phyloP scores from a whole-genome alignment of 495 filamentous ascomycete species.

The Hypoxylon intermedium region DNA sequence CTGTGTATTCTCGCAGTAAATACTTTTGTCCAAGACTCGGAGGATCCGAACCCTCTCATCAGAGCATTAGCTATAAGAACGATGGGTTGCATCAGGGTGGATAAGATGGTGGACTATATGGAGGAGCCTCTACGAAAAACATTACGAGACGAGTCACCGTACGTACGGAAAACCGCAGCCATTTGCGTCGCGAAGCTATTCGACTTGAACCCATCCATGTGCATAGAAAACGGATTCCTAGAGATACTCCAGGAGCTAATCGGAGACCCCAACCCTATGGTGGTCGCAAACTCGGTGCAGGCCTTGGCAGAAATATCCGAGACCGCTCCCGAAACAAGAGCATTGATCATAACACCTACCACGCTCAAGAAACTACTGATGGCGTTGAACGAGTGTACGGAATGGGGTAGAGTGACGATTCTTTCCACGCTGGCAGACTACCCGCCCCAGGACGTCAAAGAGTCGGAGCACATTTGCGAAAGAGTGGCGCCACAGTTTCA shows the following conservation, averaged over 20 bases:
- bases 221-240: slow-evolving; percentile 94
- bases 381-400: slow-evolving; percentile 97
- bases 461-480: slow-evolving; percentile 98
- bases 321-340: slow-evolving; percentile 86
- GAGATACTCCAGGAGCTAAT: slow-evolving; percentile 97
- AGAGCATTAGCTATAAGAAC: slow-evolving; percentile 94
- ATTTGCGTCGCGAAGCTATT: slow-evolving; percentile 99
- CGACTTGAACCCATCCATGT: slow-evolving; percentile 88
- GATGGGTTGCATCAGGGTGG: slow-evolving; percentile 99
- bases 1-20: slow-evolving; percentile 99
- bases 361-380: slow-evolving; percentile 93
- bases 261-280: slow-evolving; percentile 98
- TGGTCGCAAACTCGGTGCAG: slow-evolving; percentile 95
- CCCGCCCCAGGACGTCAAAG: slow-evolving; percentile 82
- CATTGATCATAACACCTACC: slow-evolving; percentile 77
- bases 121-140: slow-evolving; percentile 98
- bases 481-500: slow-evolving; percentile 96
- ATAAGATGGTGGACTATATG: slow-evolving; percentile 99
- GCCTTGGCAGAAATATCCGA: slow-evolving; percentile 92
- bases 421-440: slow-evolving; percentile 89
- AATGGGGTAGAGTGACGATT: slow-evolving; percentile 98
- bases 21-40: slow-evolving; percentile 98
- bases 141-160: slow-evolving; percentile 94
- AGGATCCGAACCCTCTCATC: slow-evolving; percentile 97
- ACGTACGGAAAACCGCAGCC: slow-evolving; percentile 97